Base-by-base conservation (phyloP, 805 yeast genomes). In the Deakozyma indianensis region DNA sequence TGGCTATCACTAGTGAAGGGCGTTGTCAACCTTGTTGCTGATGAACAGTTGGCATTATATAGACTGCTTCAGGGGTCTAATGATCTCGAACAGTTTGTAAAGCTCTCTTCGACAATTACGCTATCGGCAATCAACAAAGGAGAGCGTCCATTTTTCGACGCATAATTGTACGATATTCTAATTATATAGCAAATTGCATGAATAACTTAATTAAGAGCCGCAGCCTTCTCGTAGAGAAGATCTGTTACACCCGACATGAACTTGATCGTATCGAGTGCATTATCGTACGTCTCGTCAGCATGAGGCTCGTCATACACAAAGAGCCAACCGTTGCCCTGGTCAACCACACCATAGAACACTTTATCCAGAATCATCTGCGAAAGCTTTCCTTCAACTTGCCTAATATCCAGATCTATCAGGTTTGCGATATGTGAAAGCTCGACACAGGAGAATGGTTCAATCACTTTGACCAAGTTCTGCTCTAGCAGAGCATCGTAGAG, bases 281-380 rank as follows among this genome's bases (percentile, higher is more conserved):
- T 78, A 51, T 82, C 92, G 59, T 90, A 92, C 43, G 94, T 80
- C 35, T 83, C 83, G 63, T 92, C 97, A 50, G 78, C 77, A 57
- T 76, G 78, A 38, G 95, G 95, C 60, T 87, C 83, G 48, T 86
- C 94, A 58, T 84, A 92, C 48, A 92, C 77, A 53, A 86, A 80
- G 56, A 92, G 73, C 95, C 96, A 92, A 5, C 98, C 98, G 61
- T 88, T 88, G 42, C 97, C 97, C 68, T 92, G 99, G 63, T 92
- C 98, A 54, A 92, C 71, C 29, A 92, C 97, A 42, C 98, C 99
- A 59, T 80, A 83, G 56, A 92, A 86, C n/a, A 87, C 83, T 57
- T 85, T 82, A 64, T 92, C 98, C 56, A 92, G 73, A 54, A 92
- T 90, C 97, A 92, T 90, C 64, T 90, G 96, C 43, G 94, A 80